Evolutionary conservation across 2,329 filamentous ascomycete genomes (phyloP).

Genomic region (Apiospora sp.): DNA sequence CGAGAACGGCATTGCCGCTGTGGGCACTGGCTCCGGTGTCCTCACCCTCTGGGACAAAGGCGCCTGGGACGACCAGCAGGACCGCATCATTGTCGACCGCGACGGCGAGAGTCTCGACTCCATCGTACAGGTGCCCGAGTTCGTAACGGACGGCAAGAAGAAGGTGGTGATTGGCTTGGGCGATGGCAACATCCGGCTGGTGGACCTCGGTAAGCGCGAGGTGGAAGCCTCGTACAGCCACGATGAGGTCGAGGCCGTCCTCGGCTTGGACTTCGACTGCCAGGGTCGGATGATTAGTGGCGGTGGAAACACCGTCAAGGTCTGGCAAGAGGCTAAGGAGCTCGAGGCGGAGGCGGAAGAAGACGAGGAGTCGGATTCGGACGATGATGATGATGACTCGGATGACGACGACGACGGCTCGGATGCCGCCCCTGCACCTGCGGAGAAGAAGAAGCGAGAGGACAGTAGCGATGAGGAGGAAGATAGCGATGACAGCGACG

Average conservation of each 20-base stretch:
- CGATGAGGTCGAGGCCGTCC: constrained; percentile 87
- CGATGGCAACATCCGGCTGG: constrained; percentile 80
- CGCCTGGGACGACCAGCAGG: constrained; percentile 94
- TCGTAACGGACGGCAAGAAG: constrained; percentile 75
- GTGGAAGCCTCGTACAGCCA: constrained; percentile 72
- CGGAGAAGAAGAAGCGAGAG: constrained; percentile 45
- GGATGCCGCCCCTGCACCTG: constrained; percentile 40
- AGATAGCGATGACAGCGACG: constrained; percentile 50
- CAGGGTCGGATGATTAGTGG: constrained; percentile 88
- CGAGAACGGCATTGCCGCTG: constrained; percentile 78
- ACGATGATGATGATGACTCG: constrained; percentile 55
- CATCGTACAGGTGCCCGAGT: constrained; percentile 75
- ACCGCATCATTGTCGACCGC: constrained; percentile 79
- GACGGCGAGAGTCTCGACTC: constrained; percentile 83
- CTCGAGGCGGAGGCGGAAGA: constrained; percentile 54
- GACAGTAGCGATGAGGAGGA: constrained; percentile 50
- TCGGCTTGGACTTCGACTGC: constrained; percentile 83
- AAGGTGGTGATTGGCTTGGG: constrained; percentile 82
- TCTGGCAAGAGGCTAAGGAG: constrained; percentile 78
- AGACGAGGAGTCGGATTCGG: constrained; percentile 49
- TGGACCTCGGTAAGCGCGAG: constrained; percentile 77
- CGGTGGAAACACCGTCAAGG: constrained; percentile 84
- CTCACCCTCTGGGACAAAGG: constrained; percentile 94
- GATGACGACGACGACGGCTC: constrained; percentile 51
- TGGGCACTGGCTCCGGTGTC: constrained; percentile 79